These are phyloP conservation scores for Oryza australiensis DNA, from an alignment of 176 grass and related monocot species.

Conservation along the genomic window DNA sequence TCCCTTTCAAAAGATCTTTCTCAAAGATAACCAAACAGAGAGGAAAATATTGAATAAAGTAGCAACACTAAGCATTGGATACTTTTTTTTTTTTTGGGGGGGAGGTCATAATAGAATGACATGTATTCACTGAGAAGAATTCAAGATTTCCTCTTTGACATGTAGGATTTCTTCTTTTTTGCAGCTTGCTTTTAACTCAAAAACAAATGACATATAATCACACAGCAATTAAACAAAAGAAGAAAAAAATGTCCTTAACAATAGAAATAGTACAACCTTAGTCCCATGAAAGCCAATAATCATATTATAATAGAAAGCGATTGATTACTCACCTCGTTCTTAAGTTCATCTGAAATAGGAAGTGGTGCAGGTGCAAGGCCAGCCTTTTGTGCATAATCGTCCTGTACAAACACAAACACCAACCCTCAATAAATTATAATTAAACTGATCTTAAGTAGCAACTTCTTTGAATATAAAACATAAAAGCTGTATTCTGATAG, in stretches of 20 bases:
- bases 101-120: conserved; percentile 13
- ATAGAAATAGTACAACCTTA: neutral
- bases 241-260: neutral
- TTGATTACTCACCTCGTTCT: conserved; percentile 63
- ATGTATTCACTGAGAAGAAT: conserved; percentile 7
- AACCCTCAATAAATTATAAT: conserved; percentile 12
- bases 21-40: neutral
- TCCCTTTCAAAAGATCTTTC: neutral
- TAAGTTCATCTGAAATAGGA: conserved; percentile 74
- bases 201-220: neutral
- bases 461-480: conserved; percentile 17
- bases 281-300: neutral
- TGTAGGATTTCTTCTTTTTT: neutral
- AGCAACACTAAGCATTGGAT: neutral
- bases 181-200: neutral
- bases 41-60: neutral
- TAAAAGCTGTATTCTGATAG: conserved; percentile 8
- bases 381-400: conserved; percentile 74
- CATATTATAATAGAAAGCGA: conserved; percentile 11
- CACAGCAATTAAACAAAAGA: neutral
- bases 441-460: conserved; percentile 4
- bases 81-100: neutral
- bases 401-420: conserved; percentile 47
- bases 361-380: conserved; percentile 59
- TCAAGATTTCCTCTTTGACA: neutral